These are phyloP conservation scores for Beta macrorhiza DNA, from an alignment of 179 eudicot species.

Conservation along the genomic window DNA sequence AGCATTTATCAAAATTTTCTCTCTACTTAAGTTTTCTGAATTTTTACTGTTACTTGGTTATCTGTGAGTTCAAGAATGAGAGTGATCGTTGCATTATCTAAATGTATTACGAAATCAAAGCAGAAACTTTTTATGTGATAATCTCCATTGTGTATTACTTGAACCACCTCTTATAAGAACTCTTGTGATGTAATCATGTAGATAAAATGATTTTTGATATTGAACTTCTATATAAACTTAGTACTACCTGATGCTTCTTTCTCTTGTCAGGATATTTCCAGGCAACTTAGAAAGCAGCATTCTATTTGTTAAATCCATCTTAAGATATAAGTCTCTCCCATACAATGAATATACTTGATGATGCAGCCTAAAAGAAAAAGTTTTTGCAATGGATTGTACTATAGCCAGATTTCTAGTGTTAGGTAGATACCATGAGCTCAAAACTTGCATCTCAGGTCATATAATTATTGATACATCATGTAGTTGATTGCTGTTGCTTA, in stretches of 20 bases:
- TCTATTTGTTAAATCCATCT: neutral
- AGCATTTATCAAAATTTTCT: slow-evolving; percentile 14
- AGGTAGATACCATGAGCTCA: neutral
- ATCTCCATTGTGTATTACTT: neutral
- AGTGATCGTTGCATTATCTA: neutral
- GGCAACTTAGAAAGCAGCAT: no score
- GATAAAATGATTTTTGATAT: no score
- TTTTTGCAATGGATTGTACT: neutral
- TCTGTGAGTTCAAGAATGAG: neutral
- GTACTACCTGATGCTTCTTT: neutral
- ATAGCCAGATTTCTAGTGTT: neutral
- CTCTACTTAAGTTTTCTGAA: neutral
- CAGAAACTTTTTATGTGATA: neutral
- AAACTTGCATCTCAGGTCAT: neutral
- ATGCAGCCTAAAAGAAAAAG: neutral
- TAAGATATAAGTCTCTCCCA: no score
- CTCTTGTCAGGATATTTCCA: neutral
- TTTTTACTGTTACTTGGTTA: neutral
- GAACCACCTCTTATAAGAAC: neutral
- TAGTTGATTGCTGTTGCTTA: neutral
- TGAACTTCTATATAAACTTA: no score
- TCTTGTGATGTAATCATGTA: neutral
- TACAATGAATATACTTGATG: neutral
- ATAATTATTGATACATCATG: neutral
- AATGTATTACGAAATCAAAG: neutral